Percentiles rank a stretch among this genome's conserved stretches.
Evolutionary conservation across 2,329 filamentous ascomycete species (phyloP).

Genomic region (Epichloe brachyelytri): DNA sequence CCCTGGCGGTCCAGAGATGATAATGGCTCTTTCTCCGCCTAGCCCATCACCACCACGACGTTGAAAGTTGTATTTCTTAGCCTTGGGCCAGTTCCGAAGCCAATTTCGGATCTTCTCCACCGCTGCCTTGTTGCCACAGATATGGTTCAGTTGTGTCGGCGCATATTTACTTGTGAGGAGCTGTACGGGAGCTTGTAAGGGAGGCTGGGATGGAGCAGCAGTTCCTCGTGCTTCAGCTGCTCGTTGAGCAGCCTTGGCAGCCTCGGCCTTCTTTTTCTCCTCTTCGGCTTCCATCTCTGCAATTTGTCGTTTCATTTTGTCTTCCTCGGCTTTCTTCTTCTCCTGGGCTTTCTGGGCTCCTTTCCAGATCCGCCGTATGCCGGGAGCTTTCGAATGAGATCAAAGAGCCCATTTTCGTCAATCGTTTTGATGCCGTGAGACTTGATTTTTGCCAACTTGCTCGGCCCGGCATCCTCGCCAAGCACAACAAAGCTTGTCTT

Average conservation of each 20-base stretch:
- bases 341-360: constrained; percentile 70
- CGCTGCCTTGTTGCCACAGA: constrained; percentile 84
- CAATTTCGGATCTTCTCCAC: constrained; percentile 86
- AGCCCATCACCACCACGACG: constrained; percentile 72
- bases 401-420: constrained; percentile 83
- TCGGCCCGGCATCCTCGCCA: constrained; percentile 81
- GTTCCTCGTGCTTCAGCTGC: constrained; percentile 20
- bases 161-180: constrained; percentile 96
- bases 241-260: constrained; percentile 34
- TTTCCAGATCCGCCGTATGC: constrained; percentile 79
- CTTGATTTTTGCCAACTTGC: constrained; percentile 78
- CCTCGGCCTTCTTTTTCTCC: constrained; percentile 41
- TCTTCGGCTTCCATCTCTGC: constrained; percentile 80
- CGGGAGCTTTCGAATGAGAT: constrained; percentile 67
- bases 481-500: constrained; percentile 93
- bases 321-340: constrained; percentile 74
- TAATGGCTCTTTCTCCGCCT: constrained; percentile 75
- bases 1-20: constrained; percentile 87
- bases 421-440: constrained; percentile 78
- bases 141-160: constrained; percentile 69
- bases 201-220: constrained; percentile 23
- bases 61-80: constrained; percentile 70
- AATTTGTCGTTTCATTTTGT: constrained; percentile 68
- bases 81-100: constrained; percentile 71
- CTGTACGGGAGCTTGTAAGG: constrained; percentile 41